Base-by-base conservation (phyloP, 73 alveolate species). In the Paramecium bursaria region DNA sequence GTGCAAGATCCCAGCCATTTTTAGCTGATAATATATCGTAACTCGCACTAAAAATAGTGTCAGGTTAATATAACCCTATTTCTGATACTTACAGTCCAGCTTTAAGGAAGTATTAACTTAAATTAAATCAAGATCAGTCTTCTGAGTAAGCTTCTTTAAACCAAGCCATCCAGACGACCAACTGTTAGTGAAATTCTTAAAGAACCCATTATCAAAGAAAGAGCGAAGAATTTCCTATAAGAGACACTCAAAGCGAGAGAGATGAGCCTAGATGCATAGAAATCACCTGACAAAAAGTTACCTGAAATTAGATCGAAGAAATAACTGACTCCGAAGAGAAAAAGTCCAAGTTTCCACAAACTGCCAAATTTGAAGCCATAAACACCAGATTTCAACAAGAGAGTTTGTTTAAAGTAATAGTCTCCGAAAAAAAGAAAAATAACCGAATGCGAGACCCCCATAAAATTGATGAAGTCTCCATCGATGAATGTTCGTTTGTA, bases 1-100 rank as follows among this genome's bases (percentile, higher is more conserved):
- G 96, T 85, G 75, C 96, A 48, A 88, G 90, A 26, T 86, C 88
- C 51, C 97, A 96, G 23, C 98, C 99, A 54, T 95, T 96, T 35
- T 94, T 93, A 73, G 95, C 95, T 7, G 95, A 94, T 13, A 85
- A 87, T 10, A 48, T 96, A 21, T 97, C 96, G 3, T 60, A 88
- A 10, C 82, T 96, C 7, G 97, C 98, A 9, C 42, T 86, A 14
- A 92, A 93, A 91, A 95, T 96, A 55, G 87, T 88, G 1, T 80
- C 86, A 61, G 98, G 98, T 47, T 73, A 57, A 48, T 93, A 76
- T 86, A 75, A 85, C 25, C 88, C 98, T 2, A 75, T 91, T 15
- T 95, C 96, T 23, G 51, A 74, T 11, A 86, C 29, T 57, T 95
- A 91, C 57, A 74, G 94, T 46, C 53, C 50, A 23, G 92, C 79